A percentile compares a stretch with the other conserved stretches of the same genome.
Conservation (phyloP, 345 rosid species). For the Lagerstroemia speciosa region DNA sequence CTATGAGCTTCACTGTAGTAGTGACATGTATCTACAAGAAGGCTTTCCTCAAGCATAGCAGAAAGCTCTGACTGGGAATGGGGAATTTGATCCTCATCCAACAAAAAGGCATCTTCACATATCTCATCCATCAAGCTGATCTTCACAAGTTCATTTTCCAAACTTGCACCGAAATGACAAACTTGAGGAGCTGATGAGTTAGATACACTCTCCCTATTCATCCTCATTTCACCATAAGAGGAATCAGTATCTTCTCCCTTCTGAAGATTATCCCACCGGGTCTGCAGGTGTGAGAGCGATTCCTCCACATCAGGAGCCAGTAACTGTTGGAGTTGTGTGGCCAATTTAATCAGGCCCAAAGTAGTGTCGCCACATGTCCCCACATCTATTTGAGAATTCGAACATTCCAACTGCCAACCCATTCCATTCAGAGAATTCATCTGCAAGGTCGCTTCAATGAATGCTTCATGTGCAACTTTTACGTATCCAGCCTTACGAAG, state of each 20-base stretch:
- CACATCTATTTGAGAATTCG: slow-evolving; percentile 50
- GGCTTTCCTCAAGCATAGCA: slow-evolving; percentile 28
- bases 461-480: slow-evolving; percentile 70
- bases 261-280: slow-evolving; percentile 64
- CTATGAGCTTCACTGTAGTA: slow-evolving; percentile 31
- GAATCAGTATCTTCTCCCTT: slow-evolving; percentile 37
- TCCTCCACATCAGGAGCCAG: slow-evolving; percentile 92
- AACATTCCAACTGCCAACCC: slow-evolving; percentile 74
- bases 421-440: slow-evolving; percentile 44
- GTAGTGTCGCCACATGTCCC: slow-evolving; percentile 91
- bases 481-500: slow-evolving; percentile 62
- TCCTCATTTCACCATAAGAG: slow-evolving; percentile 24
- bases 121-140: slow-evolving; percentile 72
- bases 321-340: slow-evolving; percentile 68
- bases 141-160: slow-evolving; percentile 19
- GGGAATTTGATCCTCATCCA: slow-evolving; percentile 31
- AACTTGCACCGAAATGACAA: slow-evolving; percentile 21
- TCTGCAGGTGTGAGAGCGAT: slow-evolving; percentile 73
- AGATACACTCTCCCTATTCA: slow-evolving; percentile 24
- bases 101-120: slow-evolving; percentile 59
- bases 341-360: slow-evolving; percentile 60
- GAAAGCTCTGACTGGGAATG: slow-evolving; percentile 29
- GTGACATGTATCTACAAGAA: slow-evolving; percentile 34
- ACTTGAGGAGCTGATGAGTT: slow-evolving; percentile 30
- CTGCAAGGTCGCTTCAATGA: slow-evolving; percentile 56